Percentiles rank a stretch among this genome's conserved stretches.
Conservation (phyloP, 1,284 basidiomycete genomes). For the Wolfiporia cocos region DNA sequence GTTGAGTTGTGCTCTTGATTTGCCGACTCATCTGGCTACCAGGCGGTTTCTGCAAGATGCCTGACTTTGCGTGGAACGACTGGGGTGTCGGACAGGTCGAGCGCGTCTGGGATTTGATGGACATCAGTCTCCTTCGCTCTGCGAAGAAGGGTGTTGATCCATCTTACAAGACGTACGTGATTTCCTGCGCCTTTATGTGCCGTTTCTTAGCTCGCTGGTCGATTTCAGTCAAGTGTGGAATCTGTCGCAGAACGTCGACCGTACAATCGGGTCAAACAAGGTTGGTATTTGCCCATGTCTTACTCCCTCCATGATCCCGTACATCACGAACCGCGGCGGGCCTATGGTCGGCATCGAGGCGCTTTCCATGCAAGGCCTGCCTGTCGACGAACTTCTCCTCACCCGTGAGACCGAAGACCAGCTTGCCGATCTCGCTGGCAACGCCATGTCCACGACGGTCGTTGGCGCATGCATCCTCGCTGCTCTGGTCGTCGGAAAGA, state of each 20-base stretch:
- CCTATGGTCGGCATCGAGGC: constrained; percentile 94
- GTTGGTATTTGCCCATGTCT: constrained; percentile 88
- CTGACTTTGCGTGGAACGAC: constrained; percentile 91
- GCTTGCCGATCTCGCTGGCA: constrained; percentile 90
- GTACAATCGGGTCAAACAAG: constrained; percentile 77
- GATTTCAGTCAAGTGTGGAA: constrained; percentile 81
- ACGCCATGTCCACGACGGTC: constrained; percentile 96
- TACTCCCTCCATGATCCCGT: constrained; percentile 95
- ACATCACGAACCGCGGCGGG: constrained; percentile 93
- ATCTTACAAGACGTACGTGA: constrained; percentile 76
- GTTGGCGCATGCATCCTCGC: constrained; percentile 88
- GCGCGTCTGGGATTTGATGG: constrained; percentile 91
- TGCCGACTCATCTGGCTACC: background rate
- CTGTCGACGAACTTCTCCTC: constrained; percentile 85
- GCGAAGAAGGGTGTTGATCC: constrained; percentile 80
- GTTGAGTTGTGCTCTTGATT: background rate
- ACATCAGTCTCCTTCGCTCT: constrained; percentile 82
- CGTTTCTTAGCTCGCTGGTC: background rate
- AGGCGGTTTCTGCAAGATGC: constrained; percentile 83
- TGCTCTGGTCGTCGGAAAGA: constrained; percentile 66
- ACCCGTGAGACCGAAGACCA: constrained; percentile 94
- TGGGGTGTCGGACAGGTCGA: constrained; percentile 91
- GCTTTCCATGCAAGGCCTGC: constrained; percentile 89
- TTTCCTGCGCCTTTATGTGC: background rate
- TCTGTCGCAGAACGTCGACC: constrained; percentile 94